Percentiles rank a stretch among this genome's conserved stretches.
These are phyloP conservation scores for Kalanchoe fedtschenkoi DNA, from an alignment of 164 flowering plant species.

Conservation along the genomic window DNA sequence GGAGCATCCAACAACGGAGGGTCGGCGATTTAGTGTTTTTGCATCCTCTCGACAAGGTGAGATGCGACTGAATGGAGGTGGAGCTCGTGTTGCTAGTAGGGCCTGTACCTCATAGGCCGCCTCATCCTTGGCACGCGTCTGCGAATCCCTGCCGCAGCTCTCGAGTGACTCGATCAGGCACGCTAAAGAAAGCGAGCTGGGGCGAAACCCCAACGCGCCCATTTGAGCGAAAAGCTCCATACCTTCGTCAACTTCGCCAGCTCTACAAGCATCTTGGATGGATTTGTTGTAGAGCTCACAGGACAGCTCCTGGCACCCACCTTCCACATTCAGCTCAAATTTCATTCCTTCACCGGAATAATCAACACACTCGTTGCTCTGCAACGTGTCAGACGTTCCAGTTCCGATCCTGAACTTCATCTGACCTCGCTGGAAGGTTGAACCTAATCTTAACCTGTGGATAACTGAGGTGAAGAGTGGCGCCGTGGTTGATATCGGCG, in stretches of 20 bases:
- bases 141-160: constrained; percentile 37
- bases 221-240: constrained; percentile 41
- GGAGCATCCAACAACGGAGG: background rate
- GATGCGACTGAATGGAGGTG: background rate
- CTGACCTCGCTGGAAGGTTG: background rate
- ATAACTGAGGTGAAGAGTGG: background rate
- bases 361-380: background rate
- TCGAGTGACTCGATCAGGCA: constrained; percentile 47
- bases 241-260: constrained; percentile 39
- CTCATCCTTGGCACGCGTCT: constrained; percentile 6
- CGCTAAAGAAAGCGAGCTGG: constrained; percentile 27
- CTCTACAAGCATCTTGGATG: constrained; percentile 28
- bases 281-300: constrained; percentile 16
- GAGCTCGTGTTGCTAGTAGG: background rate
- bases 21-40: background rate
- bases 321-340: too few species aligned
- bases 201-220: constrained; percentile 50
- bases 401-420: background rate
- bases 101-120: constrained; percentile 6
- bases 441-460: background rate
- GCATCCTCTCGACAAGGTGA: background rate
- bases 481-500: background rate
- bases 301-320: too few species aligned
- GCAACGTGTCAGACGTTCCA: background rate
- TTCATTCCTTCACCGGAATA: background rate